Evolutionary conservation across 2,329 filamentous ascomycete species (phyloP), one percentile per base, ranked within the genome.

Genomic region (Colletotrichum zoysiae): DNA sequence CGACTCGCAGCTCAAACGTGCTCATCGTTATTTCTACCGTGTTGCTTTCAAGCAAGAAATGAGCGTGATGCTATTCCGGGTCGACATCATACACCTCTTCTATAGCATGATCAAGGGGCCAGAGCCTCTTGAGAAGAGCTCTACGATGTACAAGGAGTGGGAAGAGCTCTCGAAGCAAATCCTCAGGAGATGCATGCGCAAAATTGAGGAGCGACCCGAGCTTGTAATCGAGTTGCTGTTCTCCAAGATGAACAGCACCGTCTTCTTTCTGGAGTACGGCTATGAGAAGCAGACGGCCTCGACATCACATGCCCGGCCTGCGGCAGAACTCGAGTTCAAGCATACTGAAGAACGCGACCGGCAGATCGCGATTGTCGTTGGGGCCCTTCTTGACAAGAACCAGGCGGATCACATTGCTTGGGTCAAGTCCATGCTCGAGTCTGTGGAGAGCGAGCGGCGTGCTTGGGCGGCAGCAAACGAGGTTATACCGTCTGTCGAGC

Each of bases 11-110:
- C 85, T 98, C 48, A 98, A 98, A 83, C 91, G 96, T 7, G 92
- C 92, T 16, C 96, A 98, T 82, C 92, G 96, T 8, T 99, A 95
- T 81, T 95, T 99, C 78, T 97, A 98, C 78, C 92, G 95, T 0
- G 87, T 97, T 14, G 95, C 95, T 0, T 98, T 98, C 85, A 99
- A 98, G 82, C 93, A 97, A 81, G 94, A 98, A 58, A 91, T 96
- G 84, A 91, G 91, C 68, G 91, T 98, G 30, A 89, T 98, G 83
- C 86, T 99, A 1, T 98, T 95, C 82, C 90, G 95, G 12, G 89
- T 97, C 6, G 96, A 98, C 79, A 97, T 98, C 46, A 90, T 99
- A 58, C 90, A 93, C 55, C 86, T 98, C 1, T 91, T 99, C 61
- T 91, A 97, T 79, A 92, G 90, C 78, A 95, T 99, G 90, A 92